These are phyloP conservation scores for Colletotrichum cordylinicola DNA, from an alignment of 2,329 filamentous ascomycete species.

Conservation along the genomic window DNA sequence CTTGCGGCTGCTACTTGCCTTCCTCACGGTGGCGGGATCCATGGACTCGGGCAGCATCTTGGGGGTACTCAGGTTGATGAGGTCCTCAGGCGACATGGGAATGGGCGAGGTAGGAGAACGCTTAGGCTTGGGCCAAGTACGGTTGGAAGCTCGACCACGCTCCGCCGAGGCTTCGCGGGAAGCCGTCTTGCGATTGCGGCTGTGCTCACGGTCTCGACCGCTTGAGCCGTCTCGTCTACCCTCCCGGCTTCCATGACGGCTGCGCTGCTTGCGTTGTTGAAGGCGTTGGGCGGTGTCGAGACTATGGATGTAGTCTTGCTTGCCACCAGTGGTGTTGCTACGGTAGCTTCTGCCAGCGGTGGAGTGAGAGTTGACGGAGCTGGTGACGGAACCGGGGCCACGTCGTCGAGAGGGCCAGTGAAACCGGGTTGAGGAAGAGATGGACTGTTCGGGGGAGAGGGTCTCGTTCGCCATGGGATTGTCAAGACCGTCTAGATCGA, in stretches of 20 bases:
- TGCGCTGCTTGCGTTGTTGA: slow-evolving; percentile 57
- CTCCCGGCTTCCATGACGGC: slow-evolving; percentile 60
- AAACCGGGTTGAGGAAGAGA: slow-evolving; percentile 57
- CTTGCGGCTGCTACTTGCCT: slow-evolving; percentile 41
- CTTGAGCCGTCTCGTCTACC: slow-evolving; percentile 45
- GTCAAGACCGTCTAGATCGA: slow-evolving; percentile 57
- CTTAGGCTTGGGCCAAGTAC: slow-evolving; percentile 76
- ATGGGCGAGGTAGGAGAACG: slow-evolving; percentile 90
- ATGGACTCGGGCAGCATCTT: slow-evolving; percentile 31
- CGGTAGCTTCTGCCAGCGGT: slow-evolving; percentile 58
- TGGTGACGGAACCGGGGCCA: slow-evolving; percentile 60
- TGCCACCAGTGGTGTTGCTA: slow-evolving; percentile 53
- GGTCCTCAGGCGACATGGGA: slow-evolving; percentile 91
- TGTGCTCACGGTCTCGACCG: slow-evolving; percentile 48
- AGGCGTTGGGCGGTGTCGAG: slow-evolving; percentile 77
- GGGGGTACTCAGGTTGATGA: slow-evolving; percentile 66
- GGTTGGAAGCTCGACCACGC: slow-evolving; percentile 69
- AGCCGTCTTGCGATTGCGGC: slow-evolving; percentile 53
- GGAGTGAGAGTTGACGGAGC: slow-evolving; percentile 62
- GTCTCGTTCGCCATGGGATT: slow-evolving; percentile 57
- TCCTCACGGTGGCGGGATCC: slow-evolving; percentile 52
- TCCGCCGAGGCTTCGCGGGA: slow-evolving; percentile 71
- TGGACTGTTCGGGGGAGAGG: slow-evolving; percentile 63
- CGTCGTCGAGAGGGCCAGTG: slow-evolving; percentile 61
- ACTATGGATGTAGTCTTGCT: slow-evolving; percentile 84